phyloP scores from a whole-genome alignment of 1,284 basidiomycete species.

The Ceratobasidium sp. region DNA sequence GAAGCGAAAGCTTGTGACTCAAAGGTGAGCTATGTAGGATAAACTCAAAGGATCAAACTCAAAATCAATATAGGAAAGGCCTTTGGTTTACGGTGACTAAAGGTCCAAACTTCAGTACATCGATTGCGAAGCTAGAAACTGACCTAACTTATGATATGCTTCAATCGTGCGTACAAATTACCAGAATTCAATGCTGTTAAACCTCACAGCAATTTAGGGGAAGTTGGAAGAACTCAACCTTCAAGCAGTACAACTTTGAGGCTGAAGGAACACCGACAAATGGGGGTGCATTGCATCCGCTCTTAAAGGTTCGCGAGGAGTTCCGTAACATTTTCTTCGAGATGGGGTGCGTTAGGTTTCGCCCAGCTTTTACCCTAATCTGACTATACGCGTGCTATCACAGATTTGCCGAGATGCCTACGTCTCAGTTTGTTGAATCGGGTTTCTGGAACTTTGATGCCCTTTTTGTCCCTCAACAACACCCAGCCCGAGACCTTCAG shows the following conservation, averaged over 20 bases:
- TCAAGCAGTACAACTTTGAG: constrained; percentile 99
- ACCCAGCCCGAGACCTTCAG: constrained; percentile 96
- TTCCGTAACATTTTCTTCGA: constrained; percentile 98
- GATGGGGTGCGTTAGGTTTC: constrained; percentile 78
- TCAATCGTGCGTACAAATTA: constrained; percentile 67
- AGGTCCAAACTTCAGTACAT: constrained; percentile 88
- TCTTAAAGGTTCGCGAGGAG: constrained; percentile 98
- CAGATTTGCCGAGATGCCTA: constrained; percentile 99
- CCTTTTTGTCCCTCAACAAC: constrained; percentile 98
- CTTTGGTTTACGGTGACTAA: constrained; percentile 94
- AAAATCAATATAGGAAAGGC: constrained; percentile 70
- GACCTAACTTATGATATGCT: constrained; percentile 98
- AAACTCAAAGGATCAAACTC: constrained; percentile 31
- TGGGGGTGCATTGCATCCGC: constrained; percentile 92
- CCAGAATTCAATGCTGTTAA: background rate
- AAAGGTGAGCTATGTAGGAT: constrained; percentile 59
- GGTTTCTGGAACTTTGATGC: constrained; percentile 99
- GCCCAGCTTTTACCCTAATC: too few species aligned
- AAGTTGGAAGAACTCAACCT: constrained; percentile 87
- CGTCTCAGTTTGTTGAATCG: constrained; percentile 96
- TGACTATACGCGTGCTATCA: background rate
- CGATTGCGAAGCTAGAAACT: constrained; percentile 96
- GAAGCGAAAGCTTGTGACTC: constrained; percentile 87
- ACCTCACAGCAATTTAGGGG: constrained; percentile 56
- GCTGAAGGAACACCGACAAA: constrained; percentile 89